These are phyloP conservation scores for Xylaria digitata DNA, from an alignment of 2,329 filamentous ascomycete species.

Conservation along the genomic window DNA sequence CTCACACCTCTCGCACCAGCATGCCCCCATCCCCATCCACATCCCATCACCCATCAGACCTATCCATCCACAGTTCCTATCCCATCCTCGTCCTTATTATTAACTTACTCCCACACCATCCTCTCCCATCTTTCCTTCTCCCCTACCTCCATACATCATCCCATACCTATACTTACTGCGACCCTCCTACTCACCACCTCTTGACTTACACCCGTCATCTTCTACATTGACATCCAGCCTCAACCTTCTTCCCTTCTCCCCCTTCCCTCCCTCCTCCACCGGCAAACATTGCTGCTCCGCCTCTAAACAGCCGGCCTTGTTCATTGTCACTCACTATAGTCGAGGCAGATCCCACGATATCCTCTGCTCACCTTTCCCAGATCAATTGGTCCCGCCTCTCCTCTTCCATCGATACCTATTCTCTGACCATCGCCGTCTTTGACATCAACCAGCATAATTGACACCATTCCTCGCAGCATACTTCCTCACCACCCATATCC, in stretches of 20 bases:
- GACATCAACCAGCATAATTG: conserved; percentile 30
- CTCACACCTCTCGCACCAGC: conserved; percentile 47
- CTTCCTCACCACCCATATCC: conserved; percentile 15
- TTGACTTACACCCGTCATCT: conserved; percentile 33
- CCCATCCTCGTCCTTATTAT: conserved; percentile 43
- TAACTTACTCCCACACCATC: conserved; percentile 43
- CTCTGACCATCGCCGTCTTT: conserved; percentile 26
- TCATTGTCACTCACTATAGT: conserved; percentile 15
- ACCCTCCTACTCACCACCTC: conserved; percentile 12
- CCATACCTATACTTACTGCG: neutral
- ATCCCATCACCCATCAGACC: conserved; percentile 43
- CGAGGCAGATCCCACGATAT: conserved; percentile 31
- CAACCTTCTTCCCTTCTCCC: conserved; percentile 11
- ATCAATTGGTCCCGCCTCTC: conserved; percentile 41
- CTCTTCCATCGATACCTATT: conserved; percentile 22
- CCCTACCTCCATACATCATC: conserved; percentile 7
- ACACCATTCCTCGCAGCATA: conserved; percentile 36
- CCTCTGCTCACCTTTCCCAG: conserved; percentile 42
- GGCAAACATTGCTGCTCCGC: conserved; percentile 13
- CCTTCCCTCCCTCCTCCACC: conserved; percentile 6
- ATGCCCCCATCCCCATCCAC: conserved; percentile 44
- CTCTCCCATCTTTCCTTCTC: conserved; percentile 32
- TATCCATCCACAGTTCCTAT: conserved; percentile 41
- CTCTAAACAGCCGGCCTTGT: conserved; percentile 16
- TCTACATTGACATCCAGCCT: conserved; percentile 18